Evolutionary conservation across 23 red algal genomes (phyloP), one percentile per base, ranked within the genome.

Genomic region (Gracilaria domingensis): DNA sequence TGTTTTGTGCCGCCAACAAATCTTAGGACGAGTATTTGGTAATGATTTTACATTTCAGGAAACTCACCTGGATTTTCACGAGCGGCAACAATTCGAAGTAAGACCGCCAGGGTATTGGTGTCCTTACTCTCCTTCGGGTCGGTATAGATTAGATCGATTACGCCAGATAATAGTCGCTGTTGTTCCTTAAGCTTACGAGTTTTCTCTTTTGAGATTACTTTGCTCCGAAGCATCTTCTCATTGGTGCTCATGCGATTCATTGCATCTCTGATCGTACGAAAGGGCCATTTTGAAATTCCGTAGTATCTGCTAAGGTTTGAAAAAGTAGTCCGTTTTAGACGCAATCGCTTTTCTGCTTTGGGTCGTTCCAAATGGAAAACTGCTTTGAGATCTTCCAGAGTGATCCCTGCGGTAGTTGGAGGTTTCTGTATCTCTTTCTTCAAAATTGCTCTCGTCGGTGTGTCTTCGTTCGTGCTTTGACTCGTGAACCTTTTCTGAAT

Each of bases 211-310:
- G 77, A 82, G 12, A 83, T 13, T 36, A n/a, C 29, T 61, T 60
- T 38, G 32, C 59, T 92, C 4, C 34, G 30, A 2, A 92, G 66
- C 48, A 82, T 38, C 20, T 70, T 64, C 13, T 66, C 88, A 75
- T 92, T 92, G 2, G 76, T 61, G 9, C 82, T 75, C 60, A 83
- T 82, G 20, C 88, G 75, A 36, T 92, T 92, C 61, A 50, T 40
- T 38, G 79, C 88, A 75, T 92, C 88, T 35, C 88, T 51, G 32
- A 92, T 82, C 11, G 88, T 92, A 29, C 88, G 76, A 58, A 83
- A 92, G 6, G 88, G 88, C 88, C 88, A 92, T 37, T 92, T 92
- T 2, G 88, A 92, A n/a, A 92, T 92, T 13, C 88, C 88, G 34
- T 83, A 92, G 58, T 92, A 67, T 58, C 88, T 67, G 49, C 78